Percentiles rank a stretch among this genome's conserved stretches.
Evolutionary conservation across 768 basidiomycete genomes (phyloP).

Genomic region (Sporobolomyces phaffii): DNA sequence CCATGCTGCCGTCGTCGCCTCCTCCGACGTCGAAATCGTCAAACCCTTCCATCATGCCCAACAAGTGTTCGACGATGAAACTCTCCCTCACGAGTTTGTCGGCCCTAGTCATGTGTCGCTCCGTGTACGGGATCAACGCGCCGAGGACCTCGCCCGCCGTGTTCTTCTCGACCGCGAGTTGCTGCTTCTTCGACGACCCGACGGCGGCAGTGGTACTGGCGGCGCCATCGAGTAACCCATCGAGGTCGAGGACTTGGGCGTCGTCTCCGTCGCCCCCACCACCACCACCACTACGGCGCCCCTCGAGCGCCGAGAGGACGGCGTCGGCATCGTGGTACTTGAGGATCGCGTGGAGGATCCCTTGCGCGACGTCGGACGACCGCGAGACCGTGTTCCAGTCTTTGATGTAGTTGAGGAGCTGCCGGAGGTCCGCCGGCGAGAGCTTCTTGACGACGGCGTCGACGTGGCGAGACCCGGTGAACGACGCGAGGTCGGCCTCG

Average conservation of each 20-base stretch:
- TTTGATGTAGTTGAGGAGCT: slow-evolving; percentile 71
- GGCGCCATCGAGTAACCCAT: slow-evolving; percentile 24
- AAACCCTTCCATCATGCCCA: slow-evolving; percentile 39
- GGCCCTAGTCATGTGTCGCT: slow-evolving; percentile 78
- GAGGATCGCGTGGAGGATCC: slow-evolving; percentile 70
- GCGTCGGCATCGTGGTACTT: slow-evolving; percentile 70
- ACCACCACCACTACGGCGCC: slow-evolving; percentile 3
- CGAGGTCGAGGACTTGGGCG: slow-evolving; percentile 33
- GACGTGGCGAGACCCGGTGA: slow-evolving; percentile 67
- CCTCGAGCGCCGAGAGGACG: slow-evolving; percentile 61
- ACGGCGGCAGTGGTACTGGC: too few relatives aligned
- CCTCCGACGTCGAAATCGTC: slow-evolving; percentile 34
- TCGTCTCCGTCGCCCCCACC: slow-evolving; percentile 22
- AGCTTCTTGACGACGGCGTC: slow-evolving; percentile 76
- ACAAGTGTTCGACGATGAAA: slow-evolving; percentile 70
- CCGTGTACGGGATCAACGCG: slow-evolving; percentile 85
- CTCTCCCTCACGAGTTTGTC: slow-evolving; percentile 88
- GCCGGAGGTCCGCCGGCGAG: slow-evolving; percentile 64
- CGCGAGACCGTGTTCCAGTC: slow-evolving; percentile 96
- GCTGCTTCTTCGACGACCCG: slow-evolving; percentile 44
- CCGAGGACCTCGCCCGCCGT: slow-evolving; percentile 69
- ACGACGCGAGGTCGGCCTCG: slow-evolving; percentile 36
- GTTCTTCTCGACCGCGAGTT: slow-evolving; percentile 40
- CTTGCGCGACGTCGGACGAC: slow-evolving; percentile 77
- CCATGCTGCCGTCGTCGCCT: slow-evolving; percentile 7